Evolutionary conservation across 73 alveolate genomes (phyloP).

Genomic region (Uronychia binucleata): DNA sequence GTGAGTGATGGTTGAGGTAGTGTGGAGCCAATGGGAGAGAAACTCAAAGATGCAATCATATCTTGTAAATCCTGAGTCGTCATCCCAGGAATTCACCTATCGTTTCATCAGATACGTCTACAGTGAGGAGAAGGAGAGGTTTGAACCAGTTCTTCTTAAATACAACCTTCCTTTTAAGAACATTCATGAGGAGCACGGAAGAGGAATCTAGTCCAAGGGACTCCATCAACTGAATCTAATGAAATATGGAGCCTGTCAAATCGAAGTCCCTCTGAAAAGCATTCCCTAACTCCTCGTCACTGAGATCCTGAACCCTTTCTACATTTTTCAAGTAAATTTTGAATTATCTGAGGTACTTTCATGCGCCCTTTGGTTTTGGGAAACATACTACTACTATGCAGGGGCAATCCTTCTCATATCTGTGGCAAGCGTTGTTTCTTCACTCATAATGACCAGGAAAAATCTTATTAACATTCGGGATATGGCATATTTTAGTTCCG

Average conservation of each 20-base stretch:
- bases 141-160: slow-evolving; percentile 20
- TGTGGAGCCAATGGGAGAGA: too few relatives aligned
- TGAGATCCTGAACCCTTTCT: slow-evolving; percentile 87
- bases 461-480: slow-evolving; percentile 49
- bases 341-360: not conserved
- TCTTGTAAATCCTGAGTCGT: too few relatives aligned
- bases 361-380: slow-evolving; percentile 75
- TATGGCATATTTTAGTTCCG: slow-evolving; percentile 69
- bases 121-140: not conserved
- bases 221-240: slow-evolving; percentile 44
- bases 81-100: slow-evolving; percentile 1
- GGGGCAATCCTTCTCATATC: slow-evolving; percentile 59
- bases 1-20: too few relatives aligned
- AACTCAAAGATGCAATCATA: too few relatives aligned
- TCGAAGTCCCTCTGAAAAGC: slow-evolving; percentile 49
- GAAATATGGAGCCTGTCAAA: slow-evolving; percentile 55
- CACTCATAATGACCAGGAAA: slow-evolving; percentile 51
- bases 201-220: not conserved
- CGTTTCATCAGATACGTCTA: slow-evolving; percentile 8
- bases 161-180: not conserved
- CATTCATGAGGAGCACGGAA: not conserved
- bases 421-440: slow-evolving; percentile 61
- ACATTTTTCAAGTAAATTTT: slow-evolving; percentile 70
- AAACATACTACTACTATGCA: slow-evolving; percentile 66
- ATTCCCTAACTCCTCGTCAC: slow-evolving; percentile 39